phyloP scores from a whole-genome alignment of 2,329 filamentous ascomycete genomes.

The Fusarium tjaetaba region DNA sequence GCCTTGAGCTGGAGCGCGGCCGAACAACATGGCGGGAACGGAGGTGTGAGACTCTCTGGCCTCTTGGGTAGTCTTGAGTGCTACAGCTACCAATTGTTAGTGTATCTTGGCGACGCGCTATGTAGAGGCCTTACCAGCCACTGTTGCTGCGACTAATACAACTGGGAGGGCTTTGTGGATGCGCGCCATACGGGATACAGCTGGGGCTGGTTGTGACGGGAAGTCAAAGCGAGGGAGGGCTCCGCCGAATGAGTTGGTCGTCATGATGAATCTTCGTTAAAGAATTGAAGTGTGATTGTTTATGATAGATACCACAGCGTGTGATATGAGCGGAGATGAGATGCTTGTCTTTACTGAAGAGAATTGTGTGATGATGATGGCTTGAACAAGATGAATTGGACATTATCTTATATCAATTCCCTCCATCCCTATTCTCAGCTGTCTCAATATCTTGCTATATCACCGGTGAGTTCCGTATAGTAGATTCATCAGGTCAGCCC shows the following conservation, averaged over 20 bases:
- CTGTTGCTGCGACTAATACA: constrained; percentile 15
- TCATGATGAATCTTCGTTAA: constrained; percentile 12
- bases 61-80: constrained; percentile 22
- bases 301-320: neutral
- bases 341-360: neutral
- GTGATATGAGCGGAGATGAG: neutral
- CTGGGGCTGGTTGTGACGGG: constrained; percentile 10
- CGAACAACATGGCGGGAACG: neutral
- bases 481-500: constrained; percentile 17
- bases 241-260: constrained; percentile 37
- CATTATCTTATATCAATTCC: constrained; percentile 25
- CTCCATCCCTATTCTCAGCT: neutral
- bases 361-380: neutral
- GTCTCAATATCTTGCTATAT: neutral
- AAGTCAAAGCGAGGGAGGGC: constrained; percentile 38
- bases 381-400: neutral
- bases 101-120: neutral
- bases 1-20: neutral
- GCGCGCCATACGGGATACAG: constrained; percentile 30
- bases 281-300: neutral
- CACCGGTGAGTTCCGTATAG: constrained; percentile 6
- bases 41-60: neutral
- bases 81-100: constrained; percentile 14
- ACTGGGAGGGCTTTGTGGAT: constrained; percentile 24
- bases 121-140: constrained; percentile 8